These are phyloP conservation scores for Tolypocladium tundrense DNA, from an alignment of 2,329 filamentous ascomycete genomes.

Conservation along the genomic window DNA sequence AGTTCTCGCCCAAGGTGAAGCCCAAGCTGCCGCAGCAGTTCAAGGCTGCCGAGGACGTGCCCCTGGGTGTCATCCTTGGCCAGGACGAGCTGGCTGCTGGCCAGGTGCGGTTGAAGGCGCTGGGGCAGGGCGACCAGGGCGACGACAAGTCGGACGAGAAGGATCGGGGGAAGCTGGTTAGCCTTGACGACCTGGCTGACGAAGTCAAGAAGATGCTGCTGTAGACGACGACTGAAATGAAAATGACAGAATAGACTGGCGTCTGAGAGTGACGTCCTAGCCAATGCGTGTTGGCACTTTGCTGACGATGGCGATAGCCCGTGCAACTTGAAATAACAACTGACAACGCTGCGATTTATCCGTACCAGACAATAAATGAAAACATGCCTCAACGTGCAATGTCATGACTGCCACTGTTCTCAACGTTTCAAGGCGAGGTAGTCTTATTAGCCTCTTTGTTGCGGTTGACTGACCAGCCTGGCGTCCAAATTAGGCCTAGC, in stretches of 20 bases:
- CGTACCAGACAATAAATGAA: no score
- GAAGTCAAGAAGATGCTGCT: slow-evolving; percentile 42
- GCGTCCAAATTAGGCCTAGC: neutral
- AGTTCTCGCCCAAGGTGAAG: slow-evolving; percentile 84
- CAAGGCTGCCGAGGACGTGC: slow-evolving; percentile 81
- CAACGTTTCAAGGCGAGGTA: neutral
- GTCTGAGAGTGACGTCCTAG: neutral
- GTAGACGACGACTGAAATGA: slow-evolving; percentile 1
- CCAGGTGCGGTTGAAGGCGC: slow-evolving; percentile 78
- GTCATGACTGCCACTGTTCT: neutral
- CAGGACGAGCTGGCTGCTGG: slow-evolving; percentile 79
- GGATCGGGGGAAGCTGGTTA: slow-evolving; percentile 63
- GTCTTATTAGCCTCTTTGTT: neutral
- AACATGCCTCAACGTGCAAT: no score
- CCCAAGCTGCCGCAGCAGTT: slow-evolving; percentile 84
- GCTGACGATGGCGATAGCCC: neutral
- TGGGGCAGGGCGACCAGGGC: slow-evolving; percentile 59
- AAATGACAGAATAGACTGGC: neutral
- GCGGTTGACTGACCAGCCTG: neutral
- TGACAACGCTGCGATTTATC: neutral
- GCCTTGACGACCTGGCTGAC: slow-evolving; percentile 48
- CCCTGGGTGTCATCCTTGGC: slow-evolving; percentile 80
- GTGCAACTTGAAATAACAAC: neutral
- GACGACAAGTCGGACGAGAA: slow-evolving; percentile 86
- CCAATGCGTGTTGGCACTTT: neutral